These are phyloP conservation scores for Pseudogymnoascus sp. DNA, from an alignment of 2,329 filamentous ascomycete genomes.

Conservation along the genomic window DNA sequence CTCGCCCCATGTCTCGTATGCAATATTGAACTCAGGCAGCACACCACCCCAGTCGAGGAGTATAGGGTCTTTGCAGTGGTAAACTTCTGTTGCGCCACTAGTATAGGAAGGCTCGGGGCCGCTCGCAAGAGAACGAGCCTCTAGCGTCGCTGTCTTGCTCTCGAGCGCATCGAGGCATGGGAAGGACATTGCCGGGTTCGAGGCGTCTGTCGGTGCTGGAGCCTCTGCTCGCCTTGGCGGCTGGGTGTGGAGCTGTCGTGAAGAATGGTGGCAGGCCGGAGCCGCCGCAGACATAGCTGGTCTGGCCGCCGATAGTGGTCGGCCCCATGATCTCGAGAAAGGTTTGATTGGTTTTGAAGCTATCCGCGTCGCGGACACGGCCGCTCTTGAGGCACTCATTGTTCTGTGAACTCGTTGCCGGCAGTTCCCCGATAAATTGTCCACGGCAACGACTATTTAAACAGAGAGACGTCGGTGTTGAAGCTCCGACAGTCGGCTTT, in stretches of 20 bases:
- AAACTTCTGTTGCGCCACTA: constrained; percentile 71
- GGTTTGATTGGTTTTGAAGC: constrained; percentile 13
- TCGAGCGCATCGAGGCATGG: constrained; percentile 84
- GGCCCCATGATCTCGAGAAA: constrained; percentile 14
- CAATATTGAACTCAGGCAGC: constrained; percentile 79
- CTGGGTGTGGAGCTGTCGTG: constrained; percentile 20
- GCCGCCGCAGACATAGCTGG: constrained; percentile 9
- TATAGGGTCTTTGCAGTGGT: constrained; percentile 64
- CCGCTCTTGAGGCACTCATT: constrained; percentile 22
- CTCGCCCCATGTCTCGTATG: constrained; percentile 86
- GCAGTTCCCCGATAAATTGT: not conserved
- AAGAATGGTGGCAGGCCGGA: constrained; percentile 14
- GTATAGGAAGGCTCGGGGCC: constrained; percentile 95
- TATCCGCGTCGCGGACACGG: constrained; percentile 18
- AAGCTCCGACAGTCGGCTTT: constrained; percentile 1
- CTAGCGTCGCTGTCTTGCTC: constrained; percentile 64
- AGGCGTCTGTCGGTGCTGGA: constrained; percentile 33
- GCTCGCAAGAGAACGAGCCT: constrained; percentile 55
- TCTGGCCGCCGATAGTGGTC: constrained; percentile 15
- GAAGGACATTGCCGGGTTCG: constrained; percentile 81
- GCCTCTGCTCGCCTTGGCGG: constrained; percentile 14
- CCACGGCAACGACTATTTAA: not conserved
- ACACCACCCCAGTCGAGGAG: constrained; percentile 91
- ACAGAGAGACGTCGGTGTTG: not conserved
- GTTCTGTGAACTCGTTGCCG: not conserved